Evolutionary conservation across 768 basidiomycete species (phyloP), one percentile per base, ranked within the genome.

Genomic region (Agaricus blazei): DNA sequence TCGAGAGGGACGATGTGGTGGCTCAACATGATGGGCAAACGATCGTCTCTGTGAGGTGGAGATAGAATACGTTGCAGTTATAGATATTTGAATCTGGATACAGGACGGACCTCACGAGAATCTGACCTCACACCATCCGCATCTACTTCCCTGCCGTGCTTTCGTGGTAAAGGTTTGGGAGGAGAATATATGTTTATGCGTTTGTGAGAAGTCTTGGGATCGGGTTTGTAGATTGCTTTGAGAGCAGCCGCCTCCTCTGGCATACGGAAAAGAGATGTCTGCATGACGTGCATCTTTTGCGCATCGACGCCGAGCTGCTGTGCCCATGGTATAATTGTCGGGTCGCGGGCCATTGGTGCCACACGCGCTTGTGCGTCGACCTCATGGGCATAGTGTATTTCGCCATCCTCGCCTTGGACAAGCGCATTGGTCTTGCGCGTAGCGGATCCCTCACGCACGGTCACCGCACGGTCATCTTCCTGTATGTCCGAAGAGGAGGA

Each of bases 201-300:
- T 65, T 59, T 70, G 19, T 68, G 58, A 14, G 69, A 69, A 19
- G 59, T 57, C 29, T 57, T 60, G 42, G 67, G 60, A 52, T 62
- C 61, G 41, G 67, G 43, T 58, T 78, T 70, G 57, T 77, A 79
- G 60, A 81, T 62, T 34, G 79, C 81, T 60, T 77, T 80, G 53
- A 88, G 72, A 1, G 81, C 82, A 1, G 80, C 87, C 12, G 81
- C 85, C 63, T 88, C 86, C 65, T 90, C 87, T 12, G 85, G 85
- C 66, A 83, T 75, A 44, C 86, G 80, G 65, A 96, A 96, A 51
- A 96, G 71, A 34, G 89, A 87, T 0, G 89, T 84, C 64, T 96
- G 93, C 93, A 96, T 96, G 52, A 95, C 90, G 63, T 93, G 89
- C 78, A 94, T 84, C 70, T 85, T 87, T 67, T 91, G 90, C 12